phyloP scores from a whole-genome alignment of 441 rosid species.

The Sinapis alba region DNA sequence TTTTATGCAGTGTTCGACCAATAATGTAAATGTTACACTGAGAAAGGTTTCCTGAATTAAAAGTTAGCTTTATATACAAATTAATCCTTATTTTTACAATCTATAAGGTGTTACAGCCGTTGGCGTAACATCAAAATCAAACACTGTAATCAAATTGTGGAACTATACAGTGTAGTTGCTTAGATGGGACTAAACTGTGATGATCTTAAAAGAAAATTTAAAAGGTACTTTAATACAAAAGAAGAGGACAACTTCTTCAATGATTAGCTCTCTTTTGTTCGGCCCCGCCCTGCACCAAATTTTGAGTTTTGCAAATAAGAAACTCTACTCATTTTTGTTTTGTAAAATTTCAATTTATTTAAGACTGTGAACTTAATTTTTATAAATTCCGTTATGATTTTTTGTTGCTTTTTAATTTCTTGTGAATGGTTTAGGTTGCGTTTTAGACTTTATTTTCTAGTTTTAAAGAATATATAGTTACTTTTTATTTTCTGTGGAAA shows the following conservation, averaged over 20 bases:
- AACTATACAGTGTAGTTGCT: neutral
- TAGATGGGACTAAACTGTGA: conserved; percentile 8
- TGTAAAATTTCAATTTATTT: neutral
- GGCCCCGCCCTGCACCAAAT: neutral
- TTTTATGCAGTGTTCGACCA: neutral
- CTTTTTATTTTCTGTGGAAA: neutral
- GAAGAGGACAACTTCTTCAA: conserved; percentile 32
- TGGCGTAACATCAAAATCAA: neutral
- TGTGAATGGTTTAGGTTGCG: neutral
- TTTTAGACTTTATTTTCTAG: neutral
- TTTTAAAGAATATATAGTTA: neutral
- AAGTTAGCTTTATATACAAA: neutral
- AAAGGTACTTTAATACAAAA: conserved; percentile 15
- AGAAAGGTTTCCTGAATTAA: neutral
- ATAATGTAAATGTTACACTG: neutral
- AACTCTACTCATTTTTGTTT: neutral
- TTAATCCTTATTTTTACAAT: neutral
- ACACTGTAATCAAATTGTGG: neutral
- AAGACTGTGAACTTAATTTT: neutral
- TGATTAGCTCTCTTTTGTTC: conserved; percentile 23
- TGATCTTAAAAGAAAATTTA: neutral
- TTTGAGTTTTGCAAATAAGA: neutral
- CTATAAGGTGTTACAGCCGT: neutral
- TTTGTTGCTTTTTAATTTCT: neutral
- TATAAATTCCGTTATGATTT: neutral